Base-by-base conservation (phyloP, 2,329 filamentous ascomycete genomes). In the Diplodia intermedia region DNA sequence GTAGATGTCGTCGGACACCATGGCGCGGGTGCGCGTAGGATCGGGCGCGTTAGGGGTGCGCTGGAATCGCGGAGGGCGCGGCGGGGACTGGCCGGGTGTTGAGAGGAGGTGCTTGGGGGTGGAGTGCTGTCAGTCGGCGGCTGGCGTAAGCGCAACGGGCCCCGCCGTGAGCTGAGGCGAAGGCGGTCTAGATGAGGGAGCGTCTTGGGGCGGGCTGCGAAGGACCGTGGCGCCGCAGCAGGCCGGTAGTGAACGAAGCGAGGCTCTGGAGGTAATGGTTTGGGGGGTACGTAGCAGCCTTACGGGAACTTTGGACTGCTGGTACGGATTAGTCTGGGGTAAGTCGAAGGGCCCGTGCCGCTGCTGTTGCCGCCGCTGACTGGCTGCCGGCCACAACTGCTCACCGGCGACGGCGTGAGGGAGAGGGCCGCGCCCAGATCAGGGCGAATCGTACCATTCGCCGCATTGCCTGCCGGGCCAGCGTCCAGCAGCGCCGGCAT, bases 1-100 rank as follows among this genome's bases (percentile, higher is more conserved):
- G 83, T 96, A 97, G 67, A 94, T 89, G 74, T 94, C 89, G 84
- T 98, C 94, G 74, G 94, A 92, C 71, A 97, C 90, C 94, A 98
- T 97, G 50, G 23, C 26, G 60, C 31, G 20, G 43, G 14, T n/a
- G 54, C 40, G 65, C 54, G 20, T 14, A 18, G n/a, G 43, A 26
- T 47, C 54, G 40, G 65, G 31, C 29, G 40, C 36, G 52, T 26
- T 14, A 20, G n/a, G 31, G 18, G 18, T 20, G 40, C 26, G 60
- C 47, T 15, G 54, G 54, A 5, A 31, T 54, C 20, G 53, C 54
- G 54, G 43, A 50, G 5, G 23, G 47, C 60, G 60, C 43, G 47
- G 43, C 31, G 60, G 60, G 60, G 47, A 14, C 20, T 36, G 29
- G 31, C n/a, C 14, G 29, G 31, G 20, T 38, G 60, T 36, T 52